Evolutionary conservation across 192 early-diverging fungal genomes (phyloP), one percentile per base, ranked within the genome.

Genomic region (Coemansia pectinata): DNA sequence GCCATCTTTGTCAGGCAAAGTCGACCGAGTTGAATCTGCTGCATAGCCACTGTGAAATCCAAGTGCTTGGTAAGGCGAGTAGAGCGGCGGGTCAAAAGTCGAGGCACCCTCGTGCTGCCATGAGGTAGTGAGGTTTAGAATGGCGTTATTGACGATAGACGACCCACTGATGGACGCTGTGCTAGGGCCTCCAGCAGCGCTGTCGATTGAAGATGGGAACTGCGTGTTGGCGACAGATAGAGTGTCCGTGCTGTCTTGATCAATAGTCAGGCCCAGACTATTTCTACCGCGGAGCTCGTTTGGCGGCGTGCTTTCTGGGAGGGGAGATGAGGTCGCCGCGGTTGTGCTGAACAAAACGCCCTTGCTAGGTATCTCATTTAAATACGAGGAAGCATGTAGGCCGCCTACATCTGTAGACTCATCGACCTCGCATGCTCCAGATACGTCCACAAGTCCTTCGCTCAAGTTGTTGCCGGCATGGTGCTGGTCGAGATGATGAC

Each of bases 61-160:
- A 63, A 69, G 31, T 0, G 66, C 44, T 15, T 74, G 53, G 19
- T 57, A 69, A 4, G 73, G 41, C 14, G 50, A 55, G 38, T 68
- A 67, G 5, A 74, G 42, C 10, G 73, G 63, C 23, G 67, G 48
- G 15, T 23, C 50, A 12, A 48, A 36, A 53, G 36, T 65, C 11
- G 69, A 44, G 38, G 52, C 27, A 15, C 40, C 33, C 34, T n/a
- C 64, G 9, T 63, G 62, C n/a, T 77, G 71, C 68, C 72, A 71
- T 23, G 71, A 65, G 4, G 58, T 45, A 9, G 72, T 70, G 11
- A 83, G 75, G 34, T 53, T 77, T n/a, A 83, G 14, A 14, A 83
- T 63, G 17, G 80, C 80, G n/a, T 69, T 69, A 48, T 83, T 74
- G 58, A 83, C 75, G 11, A 71, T 62, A 0, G 74, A 70, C 4